A percentile compares a stretch with the other conserved stretches of the same genome.
These are phyloP conservation scores for Fraxinus sp. DNA, from an alignment of 305 asterid species.

Conservation along the genomic window DNA sequence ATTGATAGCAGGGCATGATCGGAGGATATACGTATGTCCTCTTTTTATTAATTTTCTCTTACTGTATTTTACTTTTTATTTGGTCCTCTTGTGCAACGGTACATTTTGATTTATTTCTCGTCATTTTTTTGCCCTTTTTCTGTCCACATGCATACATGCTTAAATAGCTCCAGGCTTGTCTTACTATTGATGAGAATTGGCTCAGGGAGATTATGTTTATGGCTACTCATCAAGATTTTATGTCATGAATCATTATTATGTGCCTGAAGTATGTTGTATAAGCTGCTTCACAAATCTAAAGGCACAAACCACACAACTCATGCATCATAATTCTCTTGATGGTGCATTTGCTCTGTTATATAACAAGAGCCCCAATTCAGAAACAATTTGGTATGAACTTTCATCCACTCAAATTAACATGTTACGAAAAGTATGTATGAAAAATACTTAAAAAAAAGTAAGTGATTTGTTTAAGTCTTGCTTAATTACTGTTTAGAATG, in stretches of 20 bases:
- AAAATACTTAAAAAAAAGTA: background rate
- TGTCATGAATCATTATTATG: background rate
- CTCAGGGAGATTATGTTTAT: background rate
- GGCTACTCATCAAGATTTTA: background rate
- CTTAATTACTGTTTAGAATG: background rate
- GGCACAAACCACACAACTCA: background rate
- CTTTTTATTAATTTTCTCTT: slow-evolving; percentile 10
- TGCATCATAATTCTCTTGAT: background rate
- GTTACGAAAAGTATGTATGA: background rate
- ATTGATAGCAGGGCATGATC: slow-evolving; percentile 83
- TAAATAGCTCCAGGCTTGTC: background rate
- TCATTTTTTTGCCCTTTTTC: background rate
- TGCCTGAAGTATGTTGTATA: background rate
- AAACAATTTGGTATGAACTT: background rate
- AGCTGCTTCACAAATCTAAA: background rate
- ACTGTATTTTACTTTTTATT: background rate
- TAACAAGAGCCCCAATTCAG: slow-evolving; percentile 1
- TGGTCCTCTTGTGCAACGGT: background rate
- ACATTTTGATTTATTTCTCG: background rate
- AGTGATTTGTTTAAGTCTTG: background rate
- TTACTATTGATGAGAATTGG: background rate
- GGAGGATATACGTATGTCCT: slow-evolving; percentile 71
- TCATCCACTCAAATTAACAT: background rate
- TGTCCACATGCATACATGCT: background rate
- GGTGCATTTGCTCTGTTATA: background rate